Evolutionary conservation across 2,329 filamentous ascomycete genomes (phyloP).

Genomic region (Parasarocladium wereldwijsianum): DNA sequence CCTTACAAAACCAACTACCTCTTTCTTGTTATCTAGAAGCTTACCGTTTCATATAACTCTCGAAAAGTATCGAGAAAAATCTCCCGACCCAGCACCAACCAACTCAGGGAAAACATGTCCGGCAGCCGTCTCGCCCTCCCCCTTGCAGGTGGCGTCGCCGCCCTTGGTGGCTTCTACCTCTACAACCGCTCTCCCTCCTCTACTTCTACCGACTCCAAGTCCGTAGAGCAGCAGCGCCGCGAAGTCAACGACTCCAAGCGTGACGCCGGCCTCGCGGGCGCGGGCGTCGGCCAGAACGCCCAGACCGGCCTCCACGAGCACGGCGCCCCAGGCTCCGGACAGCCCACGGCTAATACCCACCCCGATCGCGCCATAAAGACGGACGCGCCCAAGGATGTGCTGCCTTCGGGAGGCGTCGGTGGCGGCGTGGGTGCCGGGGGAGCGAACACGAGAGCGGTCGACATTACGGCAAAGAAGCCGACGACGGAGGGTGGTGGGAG

Average conservation of each 20-base stretch:
- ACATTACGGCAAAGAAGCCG: slow-evolving; percentile 10
- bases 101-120: too few species aligned
- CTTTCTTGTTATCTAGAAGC: neutral
- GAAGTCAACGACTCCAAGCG: slow-evolving; percentile 14
- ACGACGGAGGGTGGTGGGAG: slow-evolving; percentile 4
- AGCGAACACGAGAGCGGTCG: slow-evolving; percentile 13
- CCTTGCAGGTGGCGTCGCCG: slow-evolving; percentile 7
- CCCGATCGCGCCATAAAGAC: slow-evolving; percentile 10
- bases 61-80: neutral
- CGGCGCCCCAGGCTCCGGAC: slow-evolving; percentile 9
- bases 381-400: slow-evolving; percentile 12
- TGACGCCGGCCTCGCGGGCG: slow-evolving; percentile 15
- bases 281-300: slow-evolving; percentile 17
- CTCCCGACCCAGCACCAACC: too few species aligned
- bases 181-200: slow-evolving; percentile 9
- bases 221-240: slow-evolving; percentile 8
- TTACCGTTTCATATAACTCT: neutral
- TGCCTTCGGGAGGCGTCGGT: slow-evolving; percentile 18
- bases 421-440: slow-evolving; percentile 16
- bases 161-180: slow-evolving; percentile 10
- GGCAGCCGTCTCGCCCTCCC: slow-evolving; percentile 5
- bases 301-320: slow-evolving; percentile 16
- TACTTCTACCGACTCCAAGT: slow-evolving; percentile 7
- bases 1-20: neutral
- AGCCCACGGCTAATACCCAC: slow-evolving; percentile 6